Evolutionary conservation across 2,329 filamentous ascomycete species (phyloP).

Genomic region (Arthrobotrys conoides): DNA sequence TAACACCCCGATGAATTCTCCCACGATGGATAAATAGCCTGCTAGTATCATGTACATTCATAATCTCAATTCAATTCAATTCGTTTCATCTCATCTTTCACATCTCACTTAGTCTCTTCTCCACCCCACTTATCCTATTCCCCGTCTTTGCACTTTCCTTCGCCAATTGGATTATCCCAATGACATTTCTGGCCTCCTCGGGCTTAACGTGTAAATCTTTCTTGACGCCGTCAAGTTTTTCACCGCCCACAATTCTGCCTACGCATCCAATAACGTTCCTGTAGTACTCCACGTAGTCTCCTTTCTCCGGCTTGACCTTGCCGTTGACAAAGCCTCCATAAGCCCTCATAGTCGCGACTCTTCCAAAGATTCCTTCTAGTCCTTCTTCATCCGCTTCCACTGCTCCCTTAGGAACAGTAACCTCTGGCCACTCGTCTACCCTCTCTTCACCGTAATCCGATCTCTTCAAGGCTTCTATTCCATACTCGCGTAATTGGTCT

Average conservation of each 20-base stretch:
- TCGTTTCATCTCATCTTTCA: no score
- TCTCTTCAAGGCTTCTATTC: slow-evolving; percentile 14
- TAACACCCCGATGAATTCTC: neutral
- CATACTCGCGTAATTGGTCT: slow-evolving; percentile 37
- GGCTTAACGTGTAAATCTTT: slow-evolving; percentile 58
- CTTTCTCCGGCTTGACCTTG: slow-evolving; percentile 62
- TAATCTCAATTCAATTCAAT: neutral
- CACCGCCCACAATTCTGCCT: slow-evolving; percentile 35
- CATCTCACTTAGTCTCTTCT: slow-evolving; percentile 23
- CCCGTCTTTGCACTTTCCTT: slow-evolving; percentile 62
- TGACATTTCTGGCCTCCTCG: slow-evolving; percentile 62
- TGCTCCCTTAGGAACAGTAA: slow-evolving; percentile 60
- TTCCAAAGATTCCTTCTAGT: slow-evolving; percentile 34
- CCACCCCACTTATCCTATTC: slow-evolving; percentile 61
- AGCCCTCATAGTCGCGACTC: slow-evolving; percentile 3
- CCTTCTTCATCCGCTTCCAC: slow-evolving; percentile 34
- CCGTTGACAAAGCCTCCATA: slow-evolving; percentile 31
- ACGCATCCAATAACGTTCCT: slow-evolving; percentile 61
- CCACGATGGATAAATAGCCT: neutral
- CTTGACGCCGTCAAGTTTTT: slow-evolving; percentile 32
- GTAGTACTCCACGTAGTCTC: slow-evolving; percentile 63
- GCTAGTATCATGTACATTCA: slow-evolving; percentile 20
- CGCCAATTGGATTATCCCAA: slow-evolving; percentile 63
- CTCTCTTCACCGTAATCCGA: slow-evolving; percentile 45
- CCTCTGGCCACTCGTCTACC: slow-evolving; percentile 58